A percentile compares a stretch with the other conserved stretches of the same genome.
phyloP scores from a whole-genome alignment of 31 red algal species.

The Endocladia muricata region DNA sequence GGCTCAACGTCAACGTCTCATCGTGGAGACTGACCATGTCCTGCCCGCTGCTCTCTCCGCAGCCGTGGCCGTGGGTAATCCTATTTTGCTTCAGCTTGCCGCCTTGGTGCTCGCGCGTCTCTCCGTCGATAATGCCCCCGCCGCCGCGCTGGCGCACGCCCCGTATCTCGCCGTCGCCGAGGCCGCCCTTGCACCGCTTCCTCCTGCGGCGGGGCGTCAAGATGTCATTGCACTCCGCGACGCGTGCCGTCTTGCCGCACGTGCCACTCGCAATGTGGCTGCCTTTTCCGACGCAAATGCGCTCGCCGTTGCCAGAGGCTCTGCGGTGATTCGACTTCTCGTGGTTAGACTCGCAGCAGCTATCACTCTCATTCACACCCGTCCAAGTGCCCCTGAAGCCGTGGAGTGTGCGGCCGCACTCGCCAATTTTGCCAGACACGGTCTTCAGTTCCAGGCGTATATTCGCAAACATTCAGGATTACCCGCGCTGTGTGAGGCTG shows the following conservation, averaged over 20 bases:
- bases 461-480: slow-evolving; percentile 38
- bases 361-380: background rate
- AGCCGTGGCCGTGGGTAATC: background rate
- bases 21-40: slow-evolving; percentile 4
- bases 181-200: slow-evolving; percentile 3
- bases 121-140: slow-evolving; percentile 2
- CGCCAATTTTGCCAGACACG: slow-evolving; percentile 48
- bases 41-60: slow-evolving; percentile 3
- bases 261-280: slow-evolving; percentile 48
- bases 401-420: slow-evolving; percentile 48
- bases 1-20: background rate
- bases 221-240: slow-evolving; percentile 13
- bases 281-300: slow-evolving; percentile 24
- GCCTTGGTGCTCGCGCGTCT: slow-evolving; percentile 28
- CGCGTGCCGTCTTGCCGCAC: slow-evolving; percentile 32
- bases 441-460: slow-evolving; percentile 45
- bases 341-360: background rate
- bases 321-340: slow-evolving; percentile 22
- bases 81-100: slow-evolving; percentile 11
- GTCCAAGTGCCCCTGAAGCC: background rate
- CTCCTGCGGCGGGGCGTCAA: background rate
- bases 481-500: slow-evolving; percentile 28
- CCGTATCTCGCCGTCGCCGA: slow-evolving; percentile 3
- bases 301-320: slow-evolving; percentile 19
- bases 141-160: background rate